These are phyloP conservation scores for Plantago rigida DNA, from an alignment of 305 asterid genomes.

Conservation along the genomic window DNA sequence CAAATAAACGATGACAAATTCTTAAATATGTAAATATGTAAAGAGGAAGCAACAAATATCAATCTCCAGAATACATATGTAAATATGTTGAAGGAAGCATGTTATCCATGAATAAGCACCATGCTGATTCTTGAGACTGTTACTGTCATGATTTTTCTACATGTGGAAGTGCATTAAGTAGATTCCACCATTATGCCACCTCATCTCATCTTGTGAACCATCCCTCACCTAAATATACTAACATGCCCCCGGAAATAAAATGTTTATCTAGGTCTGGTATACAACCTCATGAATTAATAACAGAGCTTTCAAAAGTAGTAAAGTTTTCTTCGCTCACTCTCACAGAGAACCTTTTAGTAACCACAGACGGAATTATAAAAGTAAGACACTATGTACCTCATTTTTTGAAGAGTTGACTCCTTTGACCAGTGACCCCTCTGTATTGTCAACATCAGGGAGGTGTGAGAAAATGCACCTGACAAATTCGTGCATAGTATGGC, in stretches of 20 bases:
- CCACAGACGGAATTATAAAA: conserved; percentile 18
- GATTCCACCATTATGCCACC: not conserved
- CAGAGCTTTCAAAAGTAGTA: conserved; percentile 3
- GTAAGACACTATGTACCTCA: conserved; percentile 40
- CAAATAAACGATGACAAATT: conserved; percentile 26
- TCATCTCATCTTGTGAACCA: conserved; percentile 2
- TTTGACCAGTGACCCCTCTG: conserved; percentile 63
- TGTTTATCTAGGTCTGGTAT: conserved; percentile 10
- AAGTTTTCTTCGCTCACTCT: not conserved
- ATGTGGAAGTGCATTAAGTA: not conserved
- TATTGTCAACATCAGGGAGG: conserved; percentile 75
- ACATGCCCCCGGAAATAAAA: conserved; percentile 4
- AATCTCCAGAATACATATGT: conserved; percentile 13
- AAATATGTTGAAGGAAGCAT: conserved; percentile 12
- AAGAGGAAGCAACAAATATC: conserved; percentile 21
- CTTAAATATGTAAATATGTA: conserved; percentile 19
- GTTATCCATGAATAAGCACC: not conserved
- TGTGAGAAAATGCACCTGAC: conserved; percentile 84
- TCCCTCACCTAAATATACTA: not conserved
- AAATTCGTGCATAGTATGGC: conserved; percentile 90
- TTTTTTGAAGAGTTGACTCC: conserved; percentile 51
- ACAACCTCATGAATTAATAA: conserved; percentile 17
- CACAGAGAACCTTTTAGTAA: conserved; percentile 20
- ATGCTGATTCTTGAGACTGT: not conserved
- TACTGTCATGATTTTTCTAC: not conserved